These are phyloP conservation scores for Cercospora zeina DNA, from an alignment of 2,329 filamentous ascomycete species.

Conservation along the genomic window DNA sequence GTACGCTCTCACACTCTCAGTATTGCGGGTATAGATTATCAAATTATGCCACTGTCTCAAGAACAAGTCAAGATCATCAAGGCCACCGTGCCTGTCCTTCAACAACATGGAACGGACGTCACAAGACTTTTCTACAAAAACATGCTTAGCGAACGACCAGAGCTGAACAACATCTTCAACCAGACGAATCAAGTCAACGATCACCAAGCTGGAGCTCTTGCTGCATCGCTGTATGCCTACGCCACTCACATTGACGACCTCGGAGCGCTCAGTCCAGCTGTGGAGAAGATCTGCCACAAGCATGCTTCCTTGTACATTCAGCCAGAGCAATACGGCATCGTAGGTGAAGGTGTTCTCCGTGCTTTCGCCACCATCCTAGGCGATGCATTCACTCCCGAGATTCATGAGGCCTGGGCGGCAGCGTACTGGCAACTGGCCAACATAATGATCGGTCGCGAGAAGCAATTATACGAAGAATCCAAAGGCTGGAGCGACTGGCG, in stretches of 20 bases:
- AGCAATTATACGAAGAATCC: constrained; percentile 61
- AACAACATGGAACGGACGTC: constrained; percentile 67
- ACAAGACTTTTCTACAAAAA: constrained; percentile 71
- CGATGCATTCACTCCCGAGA: constrained; percentile 63
- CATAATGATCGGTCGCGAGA: constrained; percentile 68
- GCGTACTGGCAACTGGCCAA: constrained; percentile 73
- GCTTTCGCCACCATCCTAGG: constrained; percentile 69
- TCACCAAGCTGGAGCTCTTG: constrained; percentile 69
- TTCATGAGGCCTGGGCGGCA: constrained; percentile 66
- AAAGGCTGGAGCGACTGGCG: constrained; percentile 67
- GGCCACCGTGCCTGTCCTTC: constrained; percentile 68
- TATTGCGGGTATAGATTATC: neutral
- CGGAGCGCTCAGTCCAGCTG: constrained; percentile 55
- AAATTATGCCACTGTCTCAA: constrained; percentile 54
- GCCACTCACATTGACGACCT: constrained; percentile 71
- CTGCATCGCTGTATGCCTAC: constrained; percentile 68
- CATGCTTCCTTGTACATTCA: constrained; percentile 69
- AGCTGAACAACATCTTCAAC: constrained; percentile 71
- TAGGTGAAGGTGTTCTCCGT: constrained; percentile 67
- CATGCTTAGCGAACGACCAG: constrained; percentile 65
- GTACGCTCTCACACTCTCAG: neutral
- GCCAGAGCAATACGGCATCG: constrained; percentile 69
- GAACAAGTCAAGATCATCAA: constrained; percentile 66
- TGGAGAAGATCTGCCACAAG: constrained; percentile 74
- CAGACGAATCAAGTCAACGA: constrained; percentile 66